Percentiles rank a stretch among this genome's conserved stretches.
Conservation (phyloP, 1,139 yeast genomes). For the Kodamaea anthophila region DNA sequence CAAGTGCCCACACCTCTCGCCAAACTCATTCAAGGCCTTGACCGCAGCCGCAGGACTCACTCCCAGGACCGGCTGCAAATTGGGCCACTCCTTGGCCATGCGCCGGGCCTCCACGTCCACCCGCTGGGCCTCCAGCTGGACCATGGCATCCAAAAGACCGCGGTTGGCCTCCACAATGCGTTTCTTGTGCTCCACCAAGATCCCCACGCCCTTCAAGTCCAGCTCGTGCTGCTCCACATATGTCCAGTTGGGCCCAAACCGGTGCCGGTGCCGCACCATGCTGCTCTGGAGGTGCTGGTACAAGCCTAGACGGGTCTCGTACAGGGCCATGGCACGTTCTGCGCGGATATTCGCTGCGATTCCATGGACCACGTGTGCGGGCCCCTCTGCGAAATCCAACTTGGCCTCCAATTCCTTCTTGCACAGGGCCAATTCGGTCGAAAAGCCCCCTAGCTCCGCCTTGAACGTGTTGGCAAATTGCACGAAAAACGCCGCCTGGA, state of each 20-base stretch:
- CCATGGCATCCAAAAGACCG: slow-evolving; percentile 35
- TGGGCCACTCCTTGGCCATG: slow-evolving; percentile 39
- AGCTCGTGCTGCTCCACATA: slow-evolving; percentile 59
- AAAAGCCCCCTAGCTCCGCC: slow-evolving; percentile 11
- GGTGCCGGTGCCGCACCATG: slow-evolving; percentile 40
- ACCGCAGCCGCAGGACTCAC: slow-evolving; percentile 49
- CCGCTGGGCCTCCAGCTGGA: slow-evolving; percentile 37
- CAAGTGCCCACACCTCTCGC: slow-evolving; percentile 18
- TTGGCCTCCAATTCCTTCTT: slow-evolving; percentile 14
- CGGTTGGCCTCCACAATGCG: slow-evolving; percentile 36
- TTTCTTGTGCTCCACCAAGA: slow-evolving; percentile 35
- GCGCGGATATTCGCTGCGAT: slow-evolving; percentile 15
- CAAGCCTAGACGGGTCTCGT: slow-evolving; percentile 11
- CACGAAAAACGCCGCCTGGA: slow-evolving; percentile 46
- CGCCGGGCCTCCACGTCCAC: slow-evolving; percentile 26
- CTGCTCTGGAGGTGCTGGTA: slow-evolving; percentile 39
- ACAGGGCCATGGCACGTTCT: slow-evolving; percentile 2
- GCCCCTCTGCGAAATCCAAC: slow-evolving; percentile 15
- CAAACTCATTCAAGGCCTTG: slow-evolving; percentile 37
- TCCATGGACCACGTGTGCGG: slow-evolving; percentile 13
- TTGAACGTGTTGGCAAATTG: slow-evolving; percentile 37
- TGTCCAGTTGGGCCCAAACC: slow-evolving; percentile 52
- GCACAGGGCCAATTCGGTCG: slow-evolving; percentile 13
- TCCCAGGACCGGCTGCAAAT: slow-evolving; percentile 45
- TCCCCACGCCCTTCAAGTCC: slow-evolving; percentile 39